These are phyloP conservation scores for Sporothrix pseudoabietina DNA, from an alignment of 2,329 filamentous ascomycete genomes.

Conservation along the genomic window DNA sequence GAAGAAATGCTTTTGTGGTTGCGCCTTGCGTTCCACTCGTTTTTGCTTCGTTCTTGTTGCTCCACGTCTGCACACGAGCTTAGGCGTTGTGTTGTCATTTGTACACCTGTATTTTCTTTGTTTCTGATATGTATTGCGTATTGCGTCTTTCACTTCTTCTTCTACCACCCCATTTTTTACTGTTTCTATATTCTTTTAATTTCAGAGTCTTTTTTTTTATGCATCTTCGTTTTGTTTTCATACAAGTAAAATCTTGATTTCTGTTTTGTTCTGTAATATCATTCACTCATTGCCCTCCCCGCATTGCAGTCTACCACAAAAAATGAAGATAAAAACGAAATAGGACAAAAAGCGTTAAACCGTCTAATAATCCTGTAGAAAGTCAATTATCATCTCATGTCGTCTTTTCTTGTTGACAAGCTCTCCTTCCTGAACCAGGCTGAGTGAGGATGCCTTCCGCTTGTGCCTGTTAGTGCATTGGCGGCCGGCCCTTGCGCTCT, in stretches of 20 bases:
- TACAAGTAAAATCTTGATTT: not conserved
- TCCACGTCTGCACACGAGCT: constrained; percentile 3
- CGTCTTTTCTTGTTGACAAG: not conserved
- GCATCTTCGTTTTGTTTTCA: not conserved
- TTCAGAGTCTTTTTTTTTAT: not conserved
- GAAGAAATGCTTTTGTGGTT: not conserved
- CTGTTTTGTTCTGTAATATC: constrained; percentile 9
- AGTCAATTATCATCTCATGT: not conserved
- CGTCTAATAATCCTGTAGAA: not conserved
- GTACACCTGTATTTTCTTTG: not conserved
- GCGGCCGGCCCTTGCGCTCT: constrained; percentile 19
- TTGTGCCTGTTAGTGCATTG: constrained; percentile 21
- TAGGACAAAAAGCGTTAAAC: not conserved
- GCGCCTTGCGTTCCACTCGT: not conserved
- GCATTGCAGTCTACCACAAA: not conserved
- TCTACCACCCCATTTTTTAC: constrained; percentile 14
- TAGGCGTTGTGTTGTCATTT: constrained; percentile 21
- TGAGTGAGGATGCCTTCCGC: not conserved
- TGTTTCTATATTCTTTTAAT: constrained; percentile 14
- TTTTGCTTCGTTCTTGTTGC: constrained; percentile 10
- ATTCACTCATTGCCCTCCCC: not conserved
- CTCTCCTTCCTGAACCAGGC: not conserved
- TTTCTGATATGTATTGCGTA: constrained; percentile 11
- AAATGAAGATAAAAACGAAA: not conserved
- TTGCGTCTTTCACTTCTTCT: constrained; percentile 16